Conservation (phyloP, 164 flowering plant species). For the Euptelea pleiosperma region DNA sequence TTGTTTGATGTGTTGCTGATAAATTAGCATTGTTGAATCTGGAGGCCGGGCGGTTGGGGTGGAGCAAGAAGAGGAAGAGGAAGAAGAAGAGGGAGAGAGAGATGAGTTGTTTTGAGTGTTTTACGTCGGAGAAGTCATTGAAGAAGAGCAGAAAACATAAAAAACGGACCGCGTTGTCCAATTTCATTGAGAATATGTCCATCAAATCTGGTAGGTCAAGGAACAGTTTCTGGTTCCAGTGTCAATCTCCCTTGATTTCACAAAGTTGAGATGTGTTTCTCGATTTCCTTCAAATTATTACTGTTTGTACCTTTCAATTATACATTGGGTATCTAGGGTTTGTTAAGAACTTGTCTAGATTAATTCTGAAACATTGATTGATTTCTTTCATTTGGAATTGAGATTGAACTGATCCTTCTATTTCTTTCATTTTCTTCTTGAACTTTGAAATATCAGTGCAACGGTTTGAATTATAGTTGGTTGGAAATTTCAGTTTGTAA, state of each 20-base stretch:
- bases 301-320: background rate
- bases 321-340: background rate
- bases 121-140: conserved; percentile 36
- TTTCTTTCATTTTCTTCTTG: too few relatives aligned
- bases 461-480: too few relatives aligned
- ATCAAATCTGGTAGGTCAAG: conserved; percentile 53
- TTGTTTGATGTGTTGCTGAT: too few relatives aligned
- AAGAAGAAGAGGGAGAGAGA: conserved; percentile 10
- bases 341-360: background rate
- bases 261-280: background rate
- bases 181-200: conserved; percentile 55
- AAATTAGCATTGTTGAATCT: too few relatives aligned
- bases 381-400: too few relatives aligned
- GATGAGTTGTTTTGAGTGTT: conserved; percentile 54
- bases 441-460: too few relatives aligned
- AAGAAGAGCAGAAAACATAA: conserved; percentile 41
- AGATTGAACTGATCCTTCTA: too few relatives aligned
- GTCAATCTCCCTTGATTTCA: background rate
- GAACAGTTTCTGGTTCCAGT: too few relatives aligned
- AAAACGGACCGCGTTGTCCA: conserved; percentile 29
- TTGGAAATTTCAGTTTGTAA: too few relatives aligned
- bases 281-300: background rate
- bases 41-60: too few relatives aligned
- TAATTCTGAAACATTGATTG: too few relatives aligned
- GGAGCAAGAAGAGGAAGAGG: background rate